Evolutionary conservation across 345 rosid genomes (phyloP), one percentile per base, ranked within the genome.

Genomic region (Hevea brasiliensis): DNA sequence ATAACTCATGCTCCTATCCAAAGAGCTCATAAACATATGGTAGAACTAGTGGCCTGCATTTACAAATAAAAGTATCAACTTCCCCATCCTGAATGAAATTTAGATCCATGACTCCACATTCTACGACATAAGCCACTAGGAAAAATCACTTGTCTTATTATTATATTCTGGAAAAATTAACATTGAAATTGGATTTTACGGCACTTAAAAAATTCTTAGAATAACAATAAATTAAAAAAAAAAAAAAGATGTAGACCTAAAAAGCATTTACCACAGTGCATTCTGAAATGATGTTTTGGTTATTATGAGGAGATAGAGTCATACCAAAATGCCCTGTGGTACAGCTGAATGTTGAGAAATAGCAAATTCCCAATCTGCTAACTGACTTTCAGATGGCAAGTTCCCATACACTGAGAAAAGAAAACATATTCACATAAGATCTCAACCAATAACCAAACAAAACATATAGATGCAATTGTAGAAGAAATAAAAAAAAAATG

Each of bases 321-420:
- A 7, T 65, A 95, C 99, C 89, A 95, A 77, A 72, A 95, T 76
- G 76, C 94, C 96, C 82, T 90, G 97, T 0, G 99, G 99, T 56
- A 92, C 96, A 54, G 99, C 99, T 61, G 99, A 95, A 85, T 95
- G 98, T 75, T 95, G 98, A 77, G 92, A 81, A 81, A 95, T 78
- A 8, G 97, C 85, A 78, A 95, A 95, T 78, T 95, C 96, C 99
- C 99, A 95, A 77, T 92, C 97, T 56, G 96, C 94, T 68, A 95
- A 79, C 83, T 91, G 94, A 72, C 77, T 76, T 79, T 87, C 76
- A 67, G 97, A 86, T 44, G 98, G 98, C 66, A 89, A 70, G 72
- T 82, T 91, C 68, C 99, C 99, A 76, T 95, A 92, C 90, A 95
- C 99, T 95, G 85, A 27, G 73, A 85, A 20, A 67, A 67, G 18